Conservation (phyloP, 2,329 filamentous ascomycete species). For the Anthostomella pinea region DNA sequence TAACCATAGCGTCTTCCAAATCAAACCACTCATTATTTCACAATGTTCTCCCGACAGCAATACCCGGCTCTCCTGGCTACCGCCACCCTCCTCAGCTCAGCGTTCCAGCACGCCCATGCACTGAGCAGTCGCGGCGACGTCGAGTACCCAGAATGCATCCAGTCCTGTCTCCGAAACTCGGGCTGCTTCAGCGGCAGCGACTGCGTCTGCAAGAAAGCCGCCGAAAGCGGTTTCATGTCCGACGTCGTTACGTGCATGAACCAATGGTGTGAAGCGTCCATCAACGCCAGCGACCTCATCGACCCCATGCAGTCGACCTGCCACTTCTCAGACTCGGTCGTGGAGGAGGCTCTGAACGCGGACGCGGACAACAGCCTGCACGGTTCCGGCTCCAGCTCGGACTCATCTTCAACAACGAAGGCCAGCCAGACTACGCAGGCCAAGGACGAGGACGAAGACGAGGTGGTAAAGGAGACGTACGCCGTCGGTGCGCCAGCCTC, state of each 20-base stretch:
- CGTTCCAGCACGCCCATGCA: conserved; percentile 22
- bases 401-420: no score
- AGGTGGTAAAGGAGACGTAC: no score
- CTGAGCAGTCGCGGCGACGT: conserved; percentile 11
- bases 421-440: no score
- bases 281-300: conserved; percentile 34
- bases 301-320: conserved; percentile 24
- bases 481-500: conserved; percentile 4
- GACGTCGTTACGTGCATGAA: conserved; percentile 38
- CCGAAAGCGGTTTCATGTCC: conserved; percentile 34
- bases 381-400: no score
- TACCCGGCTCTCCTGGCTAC: conserved; percentile 18
- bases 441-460: background rate
- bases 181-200: conserved; percentile 31
- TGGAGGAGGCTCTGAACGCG: no score
- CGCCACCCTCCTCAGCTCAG: conserved; percentile 24
- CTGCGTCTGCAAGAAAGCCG: conserved; percentile 38
- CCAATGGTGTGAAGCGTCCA: conserved; percentile 33
- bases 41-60: conserved; percentile 25
- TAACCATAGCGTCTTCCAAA: no score
- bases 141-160: conserved; percentile 34
- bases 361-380: background rate
- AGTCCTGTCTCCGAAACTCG: conserved; percentile 34
- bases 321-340: background rate
- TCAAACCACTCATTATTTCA: no score